Evolutionary conservation across 495 filamentous ascomycete species (phyloP).

Genomic region (Tuber melanosporum): DNA sequence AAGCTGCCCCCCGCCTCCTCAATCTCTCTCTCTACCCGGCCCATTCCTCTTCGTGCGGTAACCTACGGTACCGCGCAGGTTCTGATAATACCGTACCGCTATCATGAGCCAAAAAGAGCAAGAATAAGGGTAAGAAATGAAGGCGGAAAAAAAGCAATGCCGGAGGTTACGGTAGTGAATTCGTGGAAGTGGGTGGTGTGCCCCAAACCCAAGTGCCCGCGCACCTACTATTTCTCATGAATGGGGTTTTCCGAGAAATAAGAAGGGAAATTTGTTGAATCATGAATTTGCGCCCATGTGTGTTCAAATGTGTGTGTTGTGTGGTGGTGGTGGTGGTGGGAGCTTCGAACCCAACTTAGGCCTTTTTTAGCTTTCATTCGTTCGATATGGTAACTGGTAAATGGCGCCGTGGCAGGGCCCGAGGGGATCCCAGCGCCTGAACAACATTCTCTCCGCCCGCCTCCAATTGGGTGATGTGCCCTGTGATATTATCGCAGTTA

Average conservation of each 20-base stretch:
- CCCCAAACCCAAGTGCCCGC: background rate
- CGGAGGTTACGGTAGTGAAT: background rate
- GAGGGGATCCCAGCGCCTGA: background rate
- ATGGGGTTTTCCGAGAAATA: conserved; percentile 2
- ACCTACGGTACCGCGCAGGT: background rate
- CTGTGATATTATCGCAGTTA: conserved; percentile 1
- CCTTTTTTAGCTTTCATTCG: background rate
- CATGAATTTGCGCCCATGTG: background rate
- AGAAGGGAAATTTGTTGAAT: background rate
- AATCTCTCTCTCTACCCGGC: background rate
- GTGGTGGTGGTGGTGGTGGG: background rate
- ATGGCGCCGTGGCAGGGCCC: background rate
- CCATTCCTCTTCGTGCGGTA: background rate
- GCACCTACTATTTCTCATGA: background rate
- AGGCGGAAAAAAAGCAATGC: background rate
- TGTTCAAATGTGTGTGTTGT: background rate
- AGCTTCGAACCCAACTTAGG: background rate
- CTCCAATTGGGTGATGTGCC: background rate
- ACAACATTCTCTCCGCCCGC: background rate
- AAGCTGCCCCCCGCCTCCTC: background rate
- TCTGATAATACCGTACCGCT: background rate
- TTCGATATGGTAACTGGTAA: background rate
- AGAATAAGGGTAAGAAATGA: background rate
- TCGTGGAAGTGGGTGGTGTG: background rate
- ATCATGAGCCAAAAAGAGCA: background rate